Evolutionary conservation across 306 rosid genomes (phyloP), one percentile per base, ranked within the genome.

Genomic region (Datisca glomerata): DNA sequence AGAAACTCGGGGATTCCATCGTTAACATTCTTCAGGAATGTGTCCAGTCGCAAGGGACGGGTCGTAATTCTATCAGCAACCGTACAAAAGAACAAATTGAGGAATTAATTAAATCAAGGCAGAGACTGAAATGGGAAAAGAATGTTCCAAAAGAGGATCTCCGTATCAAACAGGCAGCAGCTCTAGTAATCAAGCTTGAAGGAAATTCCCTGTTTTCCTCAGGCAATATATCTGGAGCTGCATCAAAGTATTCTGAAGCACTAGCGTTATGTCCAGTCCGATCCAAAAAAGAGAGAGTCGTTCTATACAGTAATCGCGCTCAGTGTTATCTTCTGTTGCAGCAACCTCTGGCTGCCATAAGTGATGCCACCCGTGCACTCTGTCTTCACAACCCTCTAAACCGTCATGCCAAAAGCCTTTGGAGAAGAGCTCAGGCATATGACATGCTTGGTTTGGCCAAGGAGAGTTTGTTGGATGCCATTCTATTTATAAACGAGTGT

Each of bases 381-480:
- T 80, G 94, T 68, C 98, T 91, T 55, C 98, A 91, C 72, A 80
- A 61, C 64, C 96, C 96, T 21, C 79, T 78, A 43, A 84, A 91
- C 60, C 94, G 94, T 22, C 98, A 91, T 57, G 98, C 98, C 60
- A 91, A 91, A 71, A 84, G 96, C 57, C 86, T 91, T 5, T 91
- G 98, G 96, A 84, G 98, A 65, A 75, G 96, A 71, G 96, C 98
- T 37, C 98, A 91, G 65, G 96, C 98, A 23, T 84, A 91, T 27
- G 98, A 91, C 71, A 84, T 91, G 96, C 81, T 91, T 49, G 98
- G 96, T 21, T 60, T 73, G 53, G 93, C 96, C 4, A 91, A 84
- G 49, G 98, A 91, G 72, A 84, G 96, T 64, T 67, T 91, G 60
- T 56, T 91, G 59, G 98, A 84, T 65, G 98, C 98, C 54, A 91